phyloP scores from a whole-genome alignment of 371 early-diverging fungal genomes.

The Rhizopus stolonifer region DNA sequence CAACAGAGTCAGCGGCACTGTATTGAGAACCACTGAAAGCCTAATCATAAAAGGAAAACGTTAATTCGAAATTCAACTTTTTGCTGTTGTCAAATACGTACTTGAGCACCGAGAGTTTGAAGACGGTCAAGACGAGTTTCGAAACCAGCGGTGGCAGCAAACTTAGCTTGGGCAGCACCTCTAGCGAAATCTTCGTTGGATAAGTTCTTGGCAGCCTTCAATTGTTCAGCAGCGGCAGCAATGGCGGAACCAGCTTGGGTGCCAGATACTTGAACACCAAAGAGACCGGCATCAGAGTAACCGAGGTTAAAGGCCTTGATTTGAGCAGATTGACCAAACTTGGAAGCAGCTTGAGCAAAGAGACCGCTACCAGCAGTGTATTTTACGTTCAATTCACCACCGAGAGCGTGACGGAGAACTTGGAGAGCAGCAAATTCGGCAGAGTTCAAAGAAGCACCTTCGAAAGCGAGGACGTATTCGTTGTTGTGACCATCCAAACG shows the following conservation, averaged over 20 bases:
- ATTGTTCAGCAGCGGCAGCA: conserved; percentile 70
- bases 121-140: conserved; percentile 63
- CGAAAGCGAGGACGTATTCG: conserved; percentile 79
- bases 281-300: conserved; percentile 93
- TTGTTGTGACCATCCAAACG: conserved; percentile 48
- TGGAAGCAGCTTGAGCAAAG: conserved; percentile 67
- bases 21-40: conserved; percentile 50
- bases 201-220: conserved; percentile 57
- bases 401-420: conserved; percentile 81
- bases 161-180: conserved; percentile 85
- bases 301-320: conserved; percentile 81
- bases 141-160: conserved; percentile 67
- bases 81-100: conserved; percentile 8
- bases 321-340: conserved; percentile 50
- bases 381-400: conserved; percentile 74
- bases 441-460: conserved; percentile 66
- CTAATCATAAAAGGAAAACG: conserved; percentile 27
- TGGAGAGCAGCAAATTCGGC: conserved; percentile 72
- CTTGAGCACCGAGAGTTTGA: conserved; percentile 50
- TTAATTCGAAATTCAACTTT: not conserved
- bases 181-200: conserved; percentile 70
- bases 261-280: conserved; percentile 80
- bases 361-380: conserved; percentile 74
- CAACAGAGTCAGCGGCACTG: conserved; percentile 50
- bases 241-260: conserved; percentile 65